Evolutionary conservation across 1,284 basidiomycete genomes (phyloP).

Genomic region (Tylopilus sp.): DNA sequence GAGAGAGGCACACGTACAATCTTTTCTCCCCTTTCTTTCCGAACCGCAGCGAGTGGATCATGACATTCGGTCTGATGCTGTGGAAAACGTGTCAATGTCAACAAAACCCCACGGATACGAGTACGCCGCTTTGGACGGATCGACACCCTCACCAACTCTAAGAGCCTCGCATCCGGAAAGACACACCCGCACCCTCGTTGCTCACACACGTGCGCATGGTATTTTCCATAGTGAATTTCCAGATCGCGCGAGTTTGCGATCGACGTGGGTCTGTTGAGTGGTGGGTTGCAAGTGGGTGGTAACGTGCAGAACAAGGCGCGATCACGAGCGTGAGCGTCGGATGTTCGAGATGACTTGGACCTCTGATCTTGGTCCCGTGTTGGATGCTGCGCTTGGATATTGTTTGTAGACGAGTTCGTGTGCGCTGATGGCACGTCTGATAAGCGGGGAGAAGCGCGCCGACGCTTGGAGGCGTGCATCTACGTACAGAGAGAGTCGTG

Average conservation of each 20-base stretch:
- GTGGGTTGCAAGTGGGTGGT: slow-evolving; percentile 76
- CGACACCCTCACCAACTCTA: slow-evolving; percentile 62
- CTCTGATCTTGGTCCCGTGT: slow-evolving; percentile 16
- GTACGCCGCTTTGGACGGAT: slow-evolving; percentile 2
- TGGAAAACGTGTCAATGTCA: slow-evolving; percentile 1
- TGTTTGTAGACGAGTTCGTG: slow-evolving; percentile 2
- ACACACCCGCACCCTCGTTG: slow-evolving; percentile 65
- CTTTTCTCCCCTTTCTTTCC: slow-evolving; percentile 79
- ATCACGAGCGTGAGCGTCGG: slow-evolving; percentile 9
- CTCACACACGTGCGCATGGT: slow-evolving; percentile 80
- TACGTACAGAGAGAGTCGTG: neutral
- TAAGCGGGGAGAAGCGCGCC: slow-evolving; percentile 25
- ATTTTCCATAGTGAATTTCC: slow-evolving; percentile 74
- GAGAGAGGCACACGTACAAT: slow-evolving; percentile 54
- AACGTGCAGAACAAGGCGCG: slow-evolving; percentile 62
- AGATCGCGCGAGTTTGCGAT: slow-evolving; percentile 62
- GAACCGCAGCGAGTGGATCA: slow-evolving; percentile 69
- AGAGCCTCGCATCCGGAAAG: slow-evolving; percentile 76
- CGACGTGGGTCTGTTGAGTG: slow-evolving; percentile 47
- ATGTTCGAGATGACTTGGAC: slow-evolving; percentile 26
- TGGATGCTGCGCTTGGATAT: neutral
- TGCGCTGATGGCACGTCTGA: slow-evolving; percentile 19
- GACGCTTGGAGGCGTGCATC: slow-evolving; percentile 29
- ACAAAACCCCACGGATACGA: neutral
- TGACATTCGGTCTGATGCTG: slow-evolving; percentile 87